These are phyloP conservation scores for Gremmenia infestans DNA, from an alignment of 2,329 filamentous ascomycete species.

Conservation along the genomic window DNA sequence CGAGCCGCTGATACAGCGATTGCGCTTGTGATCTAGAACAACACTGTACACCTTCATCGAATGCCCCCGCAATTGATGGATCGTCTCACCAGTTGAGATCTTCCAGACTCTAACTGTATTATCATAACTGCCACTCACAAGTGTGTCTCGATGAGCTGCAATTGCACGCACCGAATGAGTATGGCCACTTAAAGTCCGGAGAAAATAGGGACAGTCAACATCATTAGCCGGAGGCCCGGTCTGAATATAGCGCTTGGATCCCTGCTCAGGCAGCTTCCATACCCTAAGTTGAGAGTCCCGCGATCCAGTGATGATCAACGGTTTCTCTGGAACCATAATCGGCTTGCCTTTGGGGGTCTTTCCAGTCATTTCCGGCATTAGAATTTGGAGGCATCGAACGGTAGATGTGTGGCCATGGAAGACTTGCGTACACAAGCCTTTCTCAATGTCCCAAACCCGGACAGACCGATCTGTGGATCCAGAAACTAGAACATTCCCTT, in stretches of 20 bases:
- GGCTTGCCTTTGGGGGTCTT: conserved; percentile 64
- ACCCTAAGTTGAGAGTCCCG: conserved; percentile 90
- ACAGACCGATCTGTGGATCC: conserved; percentile 95
- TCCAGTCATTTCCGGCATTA: conserved; percentile 78
- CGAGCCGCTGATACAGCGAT: conserved; percentile 93
- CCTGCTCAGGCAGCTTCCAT: conserved; percentile 84
- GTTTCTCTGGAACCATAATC: conserved; percentile 89
- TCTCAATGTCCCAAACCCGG: conserved; percentile 98
- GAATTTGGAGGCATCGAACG: conserved; percentile 89
- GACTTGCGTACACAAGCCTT: conserved; percentile 85
- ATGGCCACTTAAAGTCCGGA: conserved; percentile 81
- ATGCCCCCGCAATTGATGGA: conserved; percentile 82
- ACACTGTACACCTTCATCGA: conserved; percentile 95
- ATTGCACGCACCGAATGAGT: conserved; percentile 93
- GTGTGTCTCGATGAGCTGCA: conserved; percentile 85
- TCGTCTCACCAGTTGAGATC: conserved; percentile 86
- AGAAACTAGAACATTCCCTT: conserved; percentile 91
- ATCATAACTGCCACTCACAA: conserved; percentile 98
- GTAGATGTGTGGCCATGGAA: conserved; percentile 98
- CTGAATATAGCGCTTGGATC: conserved; percentile 73
- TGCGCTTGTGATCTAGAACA: conserved; percentile 84
- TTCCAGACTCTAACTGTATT: conserved; percentile 94
- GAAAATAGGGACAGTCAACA: conserved; percentile 88
- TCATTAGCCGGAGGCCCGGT: conserved; percentile 68
- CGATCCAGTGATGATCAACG: conserved; percentile 94